phyloP scores from a whole-genome alignment of 2,329 filamentous ascomycete species.

The Onygenales sp. region DNA sequence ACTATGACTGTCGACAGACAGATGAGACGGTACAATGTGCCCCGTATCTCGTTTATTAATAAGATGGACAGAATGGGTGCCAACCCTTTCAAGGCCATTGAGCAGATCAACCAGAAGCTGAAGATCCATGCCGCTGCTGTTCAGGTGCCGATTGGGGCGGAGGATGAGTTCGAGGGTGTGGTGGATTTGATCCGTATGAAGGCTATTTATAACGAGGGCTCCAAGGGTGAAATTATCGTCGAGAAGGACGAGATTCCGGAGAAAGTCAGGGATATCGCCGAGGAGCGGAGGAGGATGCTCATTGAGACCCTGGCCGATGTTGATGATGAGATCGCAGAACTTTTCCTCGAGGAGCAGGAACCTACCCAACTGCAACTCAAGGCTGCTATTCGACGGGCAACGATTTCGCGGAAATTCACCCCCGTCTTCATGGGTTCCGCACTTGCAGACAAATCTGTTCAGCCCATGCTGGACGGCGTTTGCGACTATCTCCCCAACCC shows the following conservation, averaged over 20 bases:
- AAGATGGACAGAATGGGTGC: constrained; percentile 99
- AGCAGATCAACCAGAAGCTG: constrained; percentile 95
- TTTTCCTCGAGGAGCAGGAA: constrained; percentile 79
- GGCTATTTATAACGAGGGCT: constrained; percentile 83
- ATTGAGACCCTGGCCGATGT: constrained; percentile 96
- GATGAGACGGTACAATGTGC: constrained; percentile 97
- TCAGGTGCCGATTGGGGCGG: constrained; percentile 85
- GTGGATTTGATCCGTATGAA: constrained; percentile 90
- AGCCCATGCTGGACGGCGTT: constrained; percentile 93
- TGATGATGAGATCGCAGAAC: constrained; percentile 92
- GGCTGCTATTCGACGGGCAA: constrained; percentile 81
- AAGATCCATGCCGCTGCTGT: constrained; percentile 87
- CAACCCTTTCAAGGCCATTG: constrained; percentile 94
- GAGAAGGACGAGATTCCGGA: constrained; percentile 72
- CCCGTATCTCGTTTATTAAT: constrained; percentile 92
- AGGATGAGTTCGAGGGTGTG: constrained; percentile 86
- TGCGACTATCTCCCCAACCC: constrained; percentile 95
- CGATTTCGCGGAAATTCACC: constrained; percentile 80
- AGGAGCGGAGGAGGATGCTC: constrained; percentile 73
- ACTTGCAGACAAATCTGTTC: constrained; percentile 85
- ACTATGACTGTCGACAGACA: constrained; percentile 97
- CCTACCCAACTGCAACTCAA: constrained; percentile 79
- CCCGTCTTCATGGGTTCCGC: constrained; percentile 96
- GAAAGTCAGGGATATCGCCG: constrained; percentile 63
- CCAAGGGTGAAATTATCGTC: constrained; percentile 66